Evolutionary conservation across 192 early-diverging fungal species (phyloP), one percentile per base, ranked within the genome.

Genomic region (Cetraspora pellucida): DNA sequence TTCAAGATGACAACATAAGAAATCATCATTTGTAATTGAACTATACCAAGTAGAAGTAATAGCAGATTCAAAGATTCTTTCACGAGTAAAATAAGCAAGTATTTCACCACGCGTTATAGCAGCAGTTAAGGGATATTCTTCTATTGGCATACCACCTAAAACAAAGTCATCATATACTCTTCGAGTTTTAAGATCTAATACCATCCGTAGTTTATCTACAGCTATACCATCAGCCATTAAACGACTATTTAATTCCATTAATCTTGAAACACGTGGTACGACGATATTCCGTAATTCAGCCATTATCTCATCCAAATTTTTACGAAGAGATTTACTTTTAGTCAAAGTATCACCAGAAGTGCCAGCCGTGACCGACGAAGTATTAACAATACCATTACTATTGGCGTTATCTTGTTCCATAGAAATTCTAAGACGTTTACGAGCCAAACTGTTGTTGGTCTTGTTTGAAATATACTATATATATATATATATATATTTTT

Each of bases 401-500:
- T 65, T 65, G 21, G 46, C 10, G 2, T 49, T 69, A 37, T 73
- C 28, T 59, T 73, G 72, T 25, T 59, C 74, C 21, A 52, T 31
- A 16, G 74, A 76, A 10, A 76, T 10, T 13, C 74, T 44, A 65
- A 76, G 74, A 65, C 74, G 74, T 44, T 76, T 76, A 45, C 74
- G 50, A 0, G 74, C 74, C 63, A 76, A 76, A 66, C 74, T 76
- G 52, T 76, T 76, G 54, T 76, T 76, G 10, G 74, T 76, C 49
- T 76, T 76, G 14, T 76, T 76, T 23, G 74, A 76, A 52, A 76
- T 76, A 54, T 76, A 76, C 74, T 76, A 66, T 52, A 0, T 52
- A 49, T 49, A 49, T 49, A 49, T 49, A 49, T 49, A 49, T 49
- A 49, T 49, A 49, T 49, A 49, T 49, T 13, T 13, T 13, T 13